Percentiles rank a stretch among this genome's conserved stretches.
Conservation (phyloP, 1,284 basidiomycete genomes). For the Ceratobasidium sp. region DNA sequence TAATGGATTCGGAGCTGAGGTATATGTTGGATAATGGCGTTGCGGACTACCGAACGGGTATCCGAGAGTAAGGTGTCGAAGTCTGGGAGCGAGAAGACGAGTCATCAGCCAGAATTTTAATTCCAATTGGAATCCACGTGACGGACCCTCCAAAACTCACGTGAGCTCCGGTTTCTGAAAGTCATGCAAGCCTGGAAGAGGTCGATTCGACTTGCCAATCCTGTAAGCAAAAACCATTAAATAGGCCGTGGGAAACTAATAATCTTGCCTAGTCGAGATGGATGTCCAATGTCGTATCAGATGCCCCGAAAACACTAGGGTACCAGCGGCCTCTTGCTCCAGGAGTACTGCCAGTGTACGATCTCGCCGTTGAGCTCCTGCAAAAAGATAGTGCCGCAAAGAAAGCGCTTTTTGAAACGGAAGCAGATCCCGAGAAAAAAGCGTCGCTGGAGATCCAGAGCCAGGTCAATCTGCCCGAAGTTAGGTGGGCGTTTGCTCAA, state of each 20-base stretch:
- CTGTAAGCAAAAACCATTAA: neutral
- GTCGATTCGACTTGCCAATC: slow-evolving; percentile 1
- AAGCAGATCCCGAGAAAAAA: slow-evolving; percentile 59
- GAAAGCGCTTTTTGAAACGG: slow-evolving; percentile 60
- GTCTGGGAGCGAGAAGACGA: slow-evolving; percentile 14
- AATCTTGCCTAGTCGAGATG: slow-evolving; percentile 5
- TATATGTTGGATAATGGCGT: neutral
- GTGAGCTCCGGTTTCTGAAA: slow-evolving; percentile 10
- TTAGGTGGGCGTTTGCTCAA: slow-evolving; percentile 78
- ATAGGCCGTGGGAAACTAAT: neutral
- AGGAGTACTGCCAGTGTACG: slow-evolving; percentile 82
- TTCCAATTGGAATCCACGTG: slow-evolving; percentile 22
- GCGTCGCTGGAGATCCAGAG: slow-evolving; percentile 70
- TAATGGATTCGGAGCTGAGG: neutral
- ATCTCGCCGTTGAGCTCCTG: slow-evolving; percentile 79
- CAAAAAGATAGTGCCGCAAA: slow-evolving; percentile 58
- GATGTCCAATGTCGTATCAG: slow-evolving; percentile 17
- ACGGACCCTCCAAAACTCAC: neutral
- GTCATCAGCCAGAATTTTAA: slow-evolving; percentile 25
- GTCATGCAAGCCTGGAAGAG: slow-evolving; percentile 26
- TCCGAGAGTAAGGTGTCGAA: slow-evolving; percentile 7
- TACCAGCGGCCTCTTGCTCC: slow-evolving; percentile 64
- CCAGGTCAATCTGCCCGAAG: slow-evolving; percentile 79
- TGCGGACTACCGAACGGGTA: neutral
- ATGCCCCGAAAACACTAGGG: neutral